Conservation (phyloP, 164 flowering plant species). For the Nymphaea colorata region DNA sequence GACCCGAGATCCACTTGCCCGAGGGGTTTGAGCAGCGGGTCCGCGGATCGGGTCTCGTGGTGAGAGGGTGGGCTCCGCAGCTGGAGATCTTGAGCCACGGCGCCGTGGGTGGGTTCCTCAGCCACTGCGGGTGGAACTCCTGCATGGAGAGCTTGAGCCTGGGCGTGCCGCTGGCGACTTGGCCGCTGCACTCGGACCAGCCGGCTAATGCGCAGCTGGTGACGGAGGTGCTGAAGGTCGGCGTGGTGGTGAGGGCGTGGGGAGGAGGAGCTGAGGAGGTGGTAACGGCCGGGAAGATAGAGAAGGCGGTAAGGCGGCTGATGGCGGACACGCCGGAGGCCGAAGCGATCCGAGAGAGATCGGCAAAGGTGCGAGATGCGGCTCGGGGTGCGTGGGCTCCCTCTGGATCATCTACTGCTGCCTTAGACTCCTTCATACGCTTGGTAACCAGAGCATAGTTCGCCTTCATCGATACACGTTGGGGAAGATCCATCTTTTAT, state of each 20-base stretch:
- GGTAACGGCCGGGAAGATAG: conserved; percentile 14
- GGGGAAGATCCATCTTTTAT: too few species aligned
- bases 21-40: conserved; percentile 38
- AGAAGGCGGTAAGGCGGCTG: conserved; percentile 20
- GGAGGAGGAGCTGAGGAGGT: conserved; percentile 11
- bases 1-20: conserved; percentile 18
- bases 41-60: conserved; percentile 20
- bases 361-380: conserved; percentile 4
- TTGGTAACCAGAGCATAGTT: too few species aligned
- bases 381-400: neutral
- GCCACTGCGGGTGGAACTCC: conserved; percentile 52
- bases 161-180: conserved; percentile 47
- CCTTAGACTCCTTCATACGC: neutral
- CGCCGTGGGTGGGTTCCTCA: conserved; percentile 38
- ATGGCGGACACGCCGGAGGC: conserved; percentile 42
- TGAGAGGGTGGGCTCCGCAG: conserved; percentile 45
- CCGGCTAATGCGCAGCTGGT: conserved; percentile 35
- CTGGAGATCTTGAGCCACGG: conserved; percentile 31
- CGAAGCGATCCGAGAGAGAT: conserved; percentile 33
- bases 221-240: conserved; percentile 28
- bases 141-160: conserved; percentile 32
- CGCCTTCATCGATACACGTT: too few species aligned
- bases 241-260: conserved; percentile 38
- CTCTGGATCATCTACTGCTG: neutral
- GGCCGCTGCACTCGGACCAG: conserved; percentile 80